These are phyloP conservation scores for Hyphochytrium catenoides DNA, from an alignment of 352 stramenopile species.

Conservation along the genomic window DNA sequence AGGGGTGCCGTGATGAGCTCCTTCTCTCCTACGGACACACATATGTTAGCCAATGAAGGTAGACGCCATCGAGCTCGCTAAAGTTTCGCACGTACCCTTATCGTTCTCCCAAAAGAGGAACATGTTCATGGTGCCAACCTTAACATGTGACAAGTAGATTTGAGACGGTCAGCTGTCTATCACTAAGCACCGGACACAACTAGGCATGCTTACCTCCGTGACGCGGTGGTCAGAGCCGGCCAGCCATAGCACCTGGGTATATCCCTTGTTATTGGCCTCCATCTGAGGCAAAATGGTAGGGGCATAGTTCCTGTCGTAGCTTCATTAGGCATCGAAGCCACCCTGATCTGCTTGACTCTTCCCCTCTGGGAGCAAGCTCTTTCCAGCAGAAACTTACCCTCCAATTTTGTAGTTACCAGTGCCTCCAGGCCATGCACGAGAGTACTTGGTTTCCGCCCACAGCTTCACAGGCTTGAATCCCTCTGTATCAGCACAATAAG, in stretches of 20 bases:
- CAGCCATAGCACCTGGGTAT: conserved; percentile 67
- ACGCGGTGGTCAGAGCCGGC: neutral
- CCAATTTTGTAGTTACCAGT: conserved; percentile 79
- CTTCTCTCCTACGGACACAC: no score
- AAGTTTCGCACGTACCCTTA: no score
- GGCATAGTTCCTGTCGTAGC: conserved; percentile 34
- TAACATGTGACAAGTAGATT: conserved; percentile 16
- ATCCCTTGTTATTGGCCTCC: conserved; percentile 52
- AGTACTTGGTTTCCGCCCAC: conserved; percentile 66
- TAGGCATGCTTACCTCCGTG: no score
- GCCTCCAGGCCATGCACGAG: conserved; percentile 87
- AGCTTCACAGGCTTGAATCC: conserved; percentile 74
- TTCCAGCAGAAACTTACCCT: conserved; percentile 15
- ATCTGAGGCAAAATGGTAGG: conserved; percentile 72
- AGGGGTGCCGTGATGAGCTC: conserved; percentile 80
- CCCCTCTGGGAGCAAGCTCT: conserved; percentile 15
- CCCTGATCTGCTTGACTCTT: no score
- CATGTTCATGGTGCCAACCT: conserved; percentile 92
- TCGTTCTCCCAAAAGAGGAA: conserved; percentile 88
- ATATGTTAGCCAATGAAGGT: no score
- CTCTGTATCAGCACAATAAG: conserved; percentile 13
- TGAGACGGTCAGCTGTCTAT: conserved; percentile 1
- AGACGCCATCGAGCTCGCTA: no score
- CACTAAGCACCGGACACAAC: conserved; percentile 1
- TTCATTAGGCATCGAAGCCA: no score